These are phyloP conservation scores for Smittium culicis DNA, from an alignment of 371 early-diverging fungal genomes.

Conservation along the genomic window DNA sequence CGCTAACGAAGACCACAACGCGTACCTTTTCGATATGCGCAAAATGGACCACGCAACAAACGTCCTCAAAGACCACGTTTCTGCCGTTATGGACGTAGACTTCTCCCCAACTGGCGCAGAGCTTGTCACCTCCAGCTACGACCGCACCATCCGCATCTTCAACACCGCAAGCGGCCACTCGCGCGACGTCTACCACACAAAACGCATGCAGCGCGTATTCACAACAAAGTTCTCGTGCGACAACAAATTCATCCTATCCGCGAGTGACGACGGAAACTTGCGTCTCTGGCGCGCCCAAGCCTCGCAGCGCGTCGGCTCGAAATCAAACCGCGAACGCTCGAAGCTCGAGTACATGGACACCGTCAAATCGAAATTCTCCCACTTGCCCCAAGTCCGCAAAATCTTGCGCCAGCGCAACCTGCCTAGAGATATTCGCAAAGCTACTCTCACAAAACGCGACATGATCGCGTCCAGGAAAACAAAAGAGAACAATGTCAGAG, in stretches of 20 bases:
- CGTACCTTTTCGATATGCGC: constrained; percentile 94
- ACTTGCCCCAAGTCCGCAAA: constrained; percentile 80
- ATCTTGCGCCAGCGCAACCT: constrained; percentile 53
- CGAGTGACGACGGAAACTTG: constrained; percentile 96
- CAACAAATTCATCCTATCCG: constrained; percentile 88
- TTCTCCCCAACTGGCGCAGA: constrained; percentile 96
- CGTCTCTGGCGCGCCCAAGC: constrained; percentile 96
- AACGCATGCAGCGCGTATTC: constrained; percentile 95
- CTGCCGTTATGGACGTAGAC: constrained; percentile 92
- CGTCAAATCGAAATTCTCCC: constrained; percentile 86
- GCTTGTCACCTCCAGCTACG: constrained; percentile 91
- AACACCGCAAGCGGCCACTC: constrained; percentile 63
- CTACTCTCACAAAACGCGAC: constrained; percentile 56
- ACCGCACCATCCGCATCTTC: constrained; percentile 90
- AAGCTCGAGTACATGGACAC: constrained; percentile 66
- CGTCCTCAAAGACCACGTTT: constrained; percentile 89
- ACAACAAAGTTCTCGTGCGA: constrained; percentile 90
- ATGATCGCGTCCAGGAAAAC: constrained; percentile 62
- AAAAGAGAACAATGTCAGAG: constrained; percentile 72
- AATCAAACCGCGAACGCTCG: constrained; percentile 65
- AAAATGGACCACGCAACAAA: constrained; percentile 69
- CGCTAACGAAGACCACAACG: constrained; percentile 96
- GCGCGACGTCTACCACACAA: constrained; percentile 95
- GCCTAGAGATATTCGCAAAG: constrained; percentile 68
- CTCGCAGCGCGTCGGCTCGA: constrained; percentile 66